Evolutionary conservation across 2,329 filamentous ascomycete genomes (phyloP).

Genomic region (Didymella pinodella): DNA sequence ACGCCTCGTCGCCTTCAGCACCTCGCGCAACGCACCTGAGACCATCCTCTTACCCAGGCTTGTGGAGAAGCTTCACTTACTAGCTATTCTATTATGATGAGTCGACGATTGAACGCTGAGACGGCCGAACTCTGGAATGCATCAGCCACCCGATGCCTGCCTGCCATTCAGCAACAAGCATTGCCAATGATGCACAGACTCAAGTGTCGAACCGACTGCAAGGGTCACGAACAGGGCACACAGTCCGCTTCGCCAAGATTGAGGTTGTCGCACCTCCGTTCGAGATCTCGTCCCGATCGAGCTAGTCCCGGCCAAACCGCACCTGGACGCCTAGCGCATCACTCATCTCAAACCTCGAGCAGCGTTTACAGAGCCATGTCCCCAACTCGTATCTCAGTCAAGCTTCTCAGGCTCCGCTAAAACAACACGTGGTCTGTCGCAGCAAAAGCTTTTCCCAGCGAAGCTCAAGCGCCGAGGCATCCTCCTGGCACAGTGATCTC

Average conservation of each 20-base stretch:
- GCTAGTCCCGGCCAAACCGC: conserved; percentile 26
- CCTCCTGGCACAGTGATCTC: conserved; percentile 24
- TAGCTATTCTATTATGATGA: conserved; percentile 18
- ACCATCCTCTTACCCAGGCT: conserved; percentile 10
- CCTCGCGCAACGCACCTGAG: conserved; percentile 15
- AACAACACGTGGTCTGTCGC: conserved; percentile 40
- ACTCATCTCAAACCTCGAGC: conserved; percentile 29
- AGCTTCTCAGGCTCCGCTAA: conserved; percentile 36
- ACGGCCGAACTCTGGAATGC: conserved; percentile 27
- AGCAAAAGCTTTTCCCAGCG: conserved; percentile 39
- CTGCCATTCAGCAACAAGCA: conserved; percentile 31
- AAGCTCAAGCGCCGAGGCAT: conserved; percentile 41
- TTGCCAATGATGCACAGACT: conserved; percentile 18
- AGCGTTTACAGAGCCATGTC: conserved; percentile 18
- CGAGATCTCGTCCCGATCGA: conserved; percentile 27
- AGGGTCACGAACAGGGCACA: conserved; percentile 28
- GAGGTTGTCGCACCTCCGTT: conserved; percentile 43
- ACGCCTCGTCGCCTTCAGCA: conserved; percentile 7
- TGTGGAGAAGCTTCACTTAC: conserved; percentile 23
- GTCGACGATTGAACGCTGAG: conserved; percentile 22
- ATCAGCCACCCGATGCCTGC: conserved; percentile 28
- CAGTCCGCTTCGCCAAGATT: conserved; percentile 17
- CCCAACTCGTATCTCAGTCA: conserved; percentile 23
- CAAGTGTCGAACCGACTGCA: conserved; percentile 16
- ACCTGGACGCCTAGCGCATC: conserved; percentile 31